Conservation (phyloP, 129 eudicot species). For the Centella asiatica region DNA sequence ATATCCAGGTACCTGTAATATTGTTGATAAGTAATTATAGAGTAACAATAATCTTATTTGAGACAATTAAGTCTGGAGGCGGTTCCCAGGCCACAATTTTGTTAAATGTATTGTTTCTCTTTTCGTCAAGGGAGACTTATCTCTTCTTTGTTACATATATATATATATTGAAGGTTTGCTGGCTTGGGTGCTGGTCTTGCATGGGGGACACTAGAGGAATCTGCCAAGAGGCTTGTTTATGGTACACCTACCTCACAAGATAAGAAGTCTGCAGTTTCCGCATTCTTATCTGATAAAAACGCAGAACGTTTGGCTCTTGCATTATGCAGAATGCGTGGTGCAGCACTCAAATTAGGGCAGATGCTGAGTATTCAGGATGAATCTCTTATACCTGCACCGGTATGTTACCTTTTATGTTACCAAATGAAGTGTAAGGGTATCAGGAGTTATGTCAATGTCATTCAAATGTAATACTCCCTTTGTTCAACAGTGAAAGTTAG, state of each 20-base stretch:
- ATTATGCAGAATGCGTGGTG: conserved; percentile 99
- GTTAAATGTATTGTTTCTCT: not conserved
- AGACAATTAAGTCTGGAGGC: not conserved
- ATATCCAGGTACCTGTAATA: too few relatives aligned
- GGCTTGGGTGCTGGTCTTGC: conserved; percentile 99
- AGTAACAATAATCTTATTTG: too few relatives aligned
- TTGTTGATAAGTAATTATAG: too few relatives aligned
- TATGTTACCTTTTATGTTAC: conserved; percentile 20
- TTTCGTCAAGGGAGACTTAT: conserved; percentile 5
- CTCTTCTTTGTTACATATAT: conserved; percentile 9
- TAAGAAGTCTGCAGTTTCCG: conserved; percentile 57
- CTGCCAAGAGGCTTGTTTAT: conserved; percentile 74
- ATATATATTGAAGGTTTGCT: conserved; percentile 66
- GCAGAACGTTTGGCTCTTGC: conserved; percentile 99
- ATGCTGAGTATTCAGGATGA: conserved; percentile 99
- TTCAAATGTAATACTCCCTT: not conserved
- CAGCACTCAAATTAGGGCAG: conserved; percentile 93
- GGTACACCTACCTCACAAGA: conserved; percentile 47
- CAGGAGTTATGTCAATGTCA: not conserved
- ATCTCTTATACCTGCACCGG: conserved; percentile 95
- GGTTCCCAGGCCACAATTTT: not conserved
- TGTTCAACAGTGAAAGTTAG: too few relatives aligned
- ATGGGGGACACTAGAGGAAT: conserved; percentile 95
- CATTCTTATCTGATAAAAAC: conserved; percentile 75
- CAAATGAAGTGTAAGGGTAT: not conserved